Base-by-base conservation (phyloP, 805 yeast genomes). In the Zygotorulaspora danielsina region DNA sequence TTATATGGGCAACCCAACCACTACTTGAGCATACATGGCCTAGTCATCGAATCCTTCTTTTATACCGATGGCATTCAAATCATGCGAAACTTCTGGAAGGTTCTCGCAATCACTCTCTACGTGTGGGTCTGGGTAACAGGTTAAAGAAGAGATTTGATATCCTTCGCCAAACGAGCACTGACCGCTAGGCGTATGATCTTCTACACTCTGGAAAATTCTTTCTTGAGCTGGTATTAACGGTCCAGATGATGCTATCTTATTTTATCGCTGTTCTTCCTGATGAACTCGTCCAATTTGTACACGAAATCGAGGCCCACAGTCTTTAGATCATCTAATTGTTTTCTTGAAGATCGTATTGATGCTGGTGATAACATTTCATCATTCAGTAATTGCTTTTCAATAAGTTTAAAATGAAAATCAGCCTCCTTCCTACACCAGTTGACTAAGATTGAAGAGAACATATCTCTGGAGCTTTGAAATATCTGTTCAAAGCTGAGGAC, bases 371-470 rank as follows among this genome's bases (percentile, higher is more conserved):
- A 65, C 31, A 74, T 65, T 33, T 76, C 71, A 10, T 84, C 76
- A 16, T 82, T 85, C 33, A 77, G 68, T 18, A 89, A 63, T 49
- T 84, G 89, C 40, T 83, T 76, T 34, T 78, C 75, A 49, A 88
- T 73, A 5, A 79, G 61, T 12, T 67, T 64, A 20, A 78, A 76
- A 48, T 83, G 81, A 34, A 68, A 67, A 28, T 75, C 73, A 21
- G 84, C 74, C 57, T 80, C 82, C 9, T 72, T 72, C 41, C 76
- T 75, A 22, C 82, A 75, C 95, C 96, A 87, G 45, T 79, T 78
- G n/a, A 86, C 81, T 12, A 87, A 69, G 49, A 82, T 75, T 7
- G 82, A 70, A 36, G 75, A 70, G 26, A 61, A 61, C 29, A 61
- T 51, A 27, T 57, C 54, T 9, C 53, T 63, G 11, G 38, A 38